Evolutionary conservation across 768 basidiomycete genomes (phyloP).

Genomic region (Mycena vitilis): DNA sequence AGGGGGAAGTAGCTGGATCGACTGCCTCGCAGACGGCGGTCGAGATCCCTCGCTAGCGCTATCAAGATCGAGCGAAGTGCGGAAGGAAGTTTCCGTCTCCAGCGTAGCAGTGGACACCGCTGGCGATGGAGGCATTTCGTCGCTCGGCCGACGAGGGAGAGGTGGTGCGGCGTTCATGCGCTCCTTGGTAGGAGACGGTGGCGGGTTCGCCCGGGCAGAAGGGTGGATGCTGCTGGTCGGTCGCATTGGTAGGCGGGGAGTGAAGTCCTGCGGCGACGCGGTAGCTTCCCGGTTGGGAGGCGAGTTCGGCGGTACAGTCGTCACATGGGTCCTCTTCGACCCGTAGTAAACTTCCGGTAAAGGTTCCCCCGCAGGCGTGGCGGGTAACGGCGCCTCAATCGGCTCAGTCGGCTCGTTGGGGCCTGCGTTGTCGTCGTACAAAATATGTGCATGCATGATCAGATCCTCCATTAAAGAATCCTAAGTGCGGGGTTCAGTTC

Average conservation of each 20-base stretch:
- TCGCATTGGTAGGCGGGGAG: conserved; percentile 74
- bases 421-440: conserved; percentile 69
- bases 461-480: conserved; percentile 85
- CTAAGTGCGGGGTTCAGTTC: conserved; percentile 35
- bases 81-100: conserved; percentile 31
- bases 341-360: conserved; percentile 71
- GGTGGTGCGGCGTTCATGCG: conserved; percentile 30
- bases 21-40: conserved; percentile 31
- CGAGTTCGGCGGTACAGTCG: conserved; percentile 57
- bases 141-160: conserved; percentile 34
- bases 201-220: conserved; percentile 67
- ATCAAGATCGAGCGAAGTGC: conserved; percentile 30
- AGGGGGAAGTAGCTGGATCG: conserved; percentile 27
- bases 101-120: conserved; percentile 31
- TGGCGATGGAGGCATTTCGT: conserved; percentile 31
- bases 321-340: conserved; percentile 75
- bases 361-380: conserved; percentile 75
- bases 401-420: conserved; percentile 58
- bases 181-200: conserved; percentile 58
- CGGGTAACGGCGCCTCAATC: conserved; percentile 63
- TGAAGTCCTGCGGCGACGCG: conserved; percentile 71
- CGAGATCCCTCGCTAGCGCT: conserved; percentile 30
- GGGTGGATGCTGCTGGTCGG: conserved; percentile 85
- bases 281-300: conserved; percentile 38
- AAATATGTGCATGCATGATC: conserved; percentile 71